Percentiles rank a stretch among this genome's conserved stretches.
Conservation (phyloP, 805 yeast genomes). For the Zygosaccharomyces siamensis region DNA sequence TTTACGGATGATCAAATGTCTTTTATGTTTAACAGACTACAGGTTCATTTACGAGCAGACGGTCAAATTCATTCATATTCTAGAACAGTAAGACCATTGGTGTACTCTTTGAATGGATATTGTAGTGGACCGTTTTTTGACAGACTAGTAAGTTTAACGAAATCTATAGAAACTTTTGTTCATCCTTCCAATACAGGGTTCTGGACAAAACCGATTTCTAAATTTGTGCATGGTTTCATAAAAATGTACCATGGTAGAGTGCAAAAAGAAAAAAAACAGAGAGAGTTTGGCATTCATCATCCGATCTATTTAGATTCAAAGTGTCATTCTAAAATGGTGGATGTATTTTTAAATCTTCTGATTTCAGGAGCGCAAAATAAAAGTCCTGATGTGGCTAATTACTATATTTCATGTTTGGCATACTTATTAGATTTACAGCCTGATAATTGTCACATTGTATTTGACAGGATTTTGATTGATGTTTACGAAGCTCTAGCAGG, state of each 20-base stretch:
- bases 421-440: conserved; percentile 64
- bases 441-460: conserved; percentile 35
- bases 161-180: conserved; percentile 70
- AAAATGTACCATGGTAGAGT: conserved; percentile 56
- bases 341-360: conserved; percentile 47
- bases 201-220: conserved; percentile 75
- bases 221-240: conserved; percentile 56
- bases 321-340: conserved; percentile 36
- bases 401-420: conserved; percentile 55
- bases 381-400: conserved; percentile 47
- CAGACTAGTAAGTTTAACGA: conserved; percentile 50
- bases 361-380: conserved; percentile 78
- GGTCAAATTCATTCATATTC: conserved; percentile 41
- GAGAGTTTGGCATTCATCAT: conserved; percentile 18
- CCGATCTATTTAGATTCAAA: conserved; percentile 30
- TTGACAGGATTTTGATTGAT: conserved; percentile 57
- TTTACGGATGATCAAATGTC: conserved; percentile 59
- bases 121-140: conserved; percentile 44
- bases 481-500: conserved; percentile 68
- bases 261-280: conserved; percentile 42
- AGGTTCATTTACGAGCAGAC: conserved; percentile 37
- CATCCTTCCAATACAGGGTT: conserved; percentile 92
- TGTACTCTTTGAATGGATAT: conserved; percentile 58
- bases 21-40: conserved; percentile 52
- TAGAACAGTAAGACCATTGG: conserved; percentile 42